These are phyloP conservation scores for Thelonectria olida DNA, from an alignment of 2,329 filamentous ascomycete species.

Conservation along the genomic window DNA sequence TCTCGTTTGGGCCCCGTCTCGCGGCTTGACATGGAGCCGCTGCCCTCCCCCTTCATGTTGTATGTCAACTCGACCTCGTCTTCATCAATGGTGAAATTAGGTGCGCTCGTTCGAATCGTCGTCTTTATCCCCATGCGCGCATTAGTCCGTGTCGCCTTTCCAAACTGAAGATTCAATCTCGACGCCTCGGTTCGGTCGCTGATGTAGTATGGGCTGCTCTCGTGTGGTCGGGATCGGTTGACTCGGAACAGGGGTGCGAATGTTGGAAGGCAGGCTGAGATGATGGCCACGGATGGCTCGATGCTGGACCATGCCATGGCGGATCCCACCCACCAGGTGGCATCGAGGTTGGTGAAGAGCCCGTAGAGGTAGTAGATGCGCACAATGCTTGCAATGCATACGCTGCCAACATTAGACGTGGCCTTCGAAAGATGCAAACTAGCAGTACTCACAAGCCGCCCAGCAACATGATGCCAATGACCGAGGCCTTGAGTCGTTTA, in stretches of 20 bases:
- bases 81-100: neutral
- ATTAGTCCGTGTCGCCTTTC: neutral
- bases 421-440: too few species aligned
- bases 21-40: neutral
- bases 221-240: neutral
- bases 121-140: constrained; percentile 1
- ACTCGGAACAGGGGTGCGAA: constrained; percentile 24
- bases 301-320: constrained; percentile 24
- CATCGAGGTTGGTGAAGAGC: constrained; percentile 11
- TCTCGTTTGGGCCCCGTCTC: neutral
- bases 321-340: constrained; percentile 22
- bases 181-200: neutral
- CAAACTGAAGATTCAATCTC: neutral
- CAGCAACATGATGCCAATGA: constrained; percentile 23
- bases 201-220: constrained; percentile 1
- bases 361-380: constrained; percentile 23
- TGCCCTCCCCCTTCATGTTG: neutral
- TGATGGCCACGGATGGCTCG: constrained; percentile 24
- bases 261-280: constrained; percentile 27
- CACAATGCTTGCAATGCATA: constrained; percentile 23
- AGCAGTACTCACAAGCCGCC: constrained; percentile 23
- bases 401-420: constrained; percentile 1
- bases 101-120: neutral
- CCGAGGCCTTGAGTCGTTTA: constrained; percentile 10
- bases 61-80: neutral